These are phyloP conservation scores for Sporothrix sp. DNA, from an alignment of 2,329 filamentous ascomycete species.

Conservation along the genomic window DNA sequence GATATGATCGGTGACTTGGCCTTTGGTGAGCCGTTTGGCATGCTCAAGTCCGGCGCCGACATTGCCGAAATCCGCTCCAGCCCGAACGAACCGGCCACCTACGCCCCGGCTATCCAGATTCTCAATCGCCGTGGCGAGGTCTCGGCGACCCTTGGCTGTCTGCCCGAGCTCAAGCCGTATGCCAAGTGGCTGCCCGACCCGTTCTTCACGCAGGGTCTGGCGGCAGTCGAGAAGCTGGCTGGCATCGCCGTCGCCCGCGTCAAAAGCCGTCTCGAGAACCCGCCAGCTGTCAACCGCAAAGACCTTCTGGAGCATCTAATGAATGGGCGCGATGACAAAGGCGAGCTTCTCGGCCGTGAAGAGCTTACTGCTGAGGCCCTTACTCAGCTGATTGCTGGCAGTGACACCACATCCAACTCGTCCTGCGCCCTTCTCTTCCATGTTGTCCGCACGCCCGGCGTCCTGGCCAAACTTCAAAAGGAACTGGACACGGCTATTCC, in stretches of 20 bases:
- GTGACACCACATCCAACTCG: conserved; percentile 65
- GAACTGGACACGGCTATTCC: conserved; percentile 67
- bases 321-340: conserved; percentile 74
- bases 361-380: conserved; percentile 84
- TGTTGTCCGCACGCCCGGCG: conserved; percentile 54
- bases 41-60: conserved; percentile 68
- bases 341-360: conserved; percentile 57
- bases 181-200: conserved; percentile 72
- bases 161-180: conserved; percentile 66
- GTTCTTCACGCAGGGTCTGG: conserved; percentile 67
- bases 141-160: conserved; percentile 65
- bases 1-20: conserved; percentile 49
- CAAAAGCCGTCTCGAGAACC: conserved; percentile 59
- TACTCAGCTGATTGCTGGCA: conserved; percentile 76
- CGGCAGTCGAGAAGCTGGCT: conserved; percentile 68
- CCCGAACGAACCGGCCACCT: conserved; percentile 52
- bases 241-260: conserved; percentile 84
- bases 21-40: conserved; percentile 71
- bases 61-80: conserved; percentile 61
- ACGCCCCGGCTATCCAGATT: conserved; percentile 74
- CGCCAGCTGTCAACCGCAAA: conserved; percentile 56
- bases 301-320: conserved; percentile 77
- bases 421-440: conserved; percentile 78
- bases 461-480: conserved; percentile 60
- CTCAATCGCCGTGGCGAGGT: conserved; percentile 83